These are phyloP conservation scores for Dalbergia oliveri DNA, from an alignment of 306 rosid genomes.

Conservation along the genomic window DNA sequence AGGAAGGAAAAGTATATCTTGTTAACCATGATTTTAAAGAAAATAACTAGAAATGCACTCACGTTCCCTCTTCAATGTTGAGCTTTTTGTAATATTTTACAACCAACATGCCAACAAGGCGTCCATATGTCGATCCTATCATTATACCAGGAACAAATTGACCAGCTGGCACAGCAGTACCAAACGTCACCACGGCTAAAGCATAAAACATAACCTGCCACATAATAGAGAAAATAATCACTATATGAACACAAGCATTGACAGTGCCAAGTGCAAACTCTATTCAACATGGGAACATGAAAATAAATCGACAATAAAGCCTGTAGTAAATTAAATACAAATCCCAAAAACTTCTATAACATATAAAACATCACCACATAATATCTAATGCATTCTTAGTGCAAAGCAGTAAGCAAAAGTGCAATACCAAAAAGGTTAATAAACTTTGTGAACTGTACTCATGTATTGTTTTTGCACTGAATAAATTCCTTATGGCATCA, in stretches of 20 bases:
- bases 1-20: slow-evolving; percentile 16
- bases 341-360: slow-evolving; percentile 1
- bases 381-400: slow-evolving; percentile 17
- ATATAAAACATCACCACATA: slow-evolving; percentile 31
- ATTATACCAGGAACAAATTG: slow-evolving; percentile 98
- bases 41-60: slow-evolving; percentile 53
- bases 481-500: slow-evolving; percentile 98
- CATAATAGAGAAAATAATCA: slow-evolving; percentile 43
- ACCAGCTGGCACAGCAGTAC: slow-evolving; percentile 97
- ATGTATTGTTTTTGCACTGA: slow-evolving; percentile 95
- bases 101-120: slow-evolving; percentile 95
- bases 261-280: slow-evolving; percentile 21
- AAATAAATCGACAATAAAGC: slow-evolving; percentile 39
- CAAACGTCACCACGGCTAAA: slow-evolving; percentile 93
- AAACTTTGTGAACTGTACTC: slow-evolving; percentile 95
- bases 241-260: slow-evolving; percentile 21
- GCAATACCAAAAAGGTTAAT: slow-evolving; percentile 90
- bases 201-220: slow-evolving; percentile 94
- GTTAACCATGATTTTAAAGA: slow-evolving; percentile 33
- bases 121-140: slow-evolving; percentile 98
- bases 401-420: slow-evolving; percentile 42
- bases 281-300: slow-evolving; percentile 34
- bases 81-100: slow-evolving; percentile 88
- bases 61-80: slow-evolving; percentile 99
- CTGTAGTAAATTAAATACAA: background rate